Conservation (phyloP, 768 basidiomycete species). For the Phlegmacium glaucopus region DNA sequence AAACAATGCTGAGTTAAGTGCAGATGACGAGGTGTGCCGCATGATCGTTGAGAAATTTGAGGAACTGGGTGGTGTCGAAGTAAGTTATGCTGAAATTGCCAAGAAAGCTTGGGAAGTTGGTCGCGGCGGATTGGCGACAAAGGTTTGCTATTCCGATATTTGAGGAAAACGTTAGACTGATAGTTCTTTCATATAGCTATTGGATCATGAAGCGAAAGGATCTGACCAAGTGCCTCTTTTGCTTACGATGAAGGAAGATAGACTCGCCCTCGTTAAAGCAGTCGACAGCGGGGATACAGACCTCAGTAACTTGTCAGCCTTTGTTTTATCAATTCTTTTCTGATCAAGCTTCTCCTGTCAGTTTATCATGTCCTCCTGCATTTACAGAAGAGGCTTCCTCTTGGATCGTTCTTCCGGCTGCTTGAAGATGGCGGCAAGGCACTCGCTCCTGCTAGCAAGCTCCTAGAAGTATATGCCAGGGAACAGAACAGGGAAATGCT, state of each 20-base stretch:
- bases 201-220: conserved; percentile 87
- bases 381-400: conserved; percentile 73
- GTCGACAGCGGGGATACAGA: conserved; percentile 96
- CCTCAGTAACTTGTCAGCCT: conserved; percentile 54
- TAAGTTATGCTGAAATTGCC: conserved; percentile 95
- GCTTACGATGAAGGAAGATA: conserved; percentile 92
- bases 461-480: conserved; percentile 87
- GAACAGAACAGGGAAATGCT: conserved; percentile 91
- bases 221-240: conserved; percentile 94
- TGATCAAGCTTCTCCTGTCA: conserved; percentile 27
- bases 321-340: not conserved
- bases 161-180: not conserved
- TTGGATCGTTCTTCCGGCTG: conserved; percentile 92
- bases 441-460: conserved; percentile 68
- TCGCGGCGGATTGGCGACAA: conserved; percentile 74
- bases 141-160: conserved; percentile 41
- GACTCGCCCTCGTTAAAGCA: conserved; percentile 81
- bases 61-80: conserved; percentile 69
- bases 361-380: conserved; percentile 94
- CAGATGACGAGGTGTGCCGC: conserved; percentile 76
- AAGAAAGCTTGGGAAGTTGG: conserved; percentile 91
- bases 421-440: conserved; percentile 85
- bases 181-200: conserved; percentile 44
- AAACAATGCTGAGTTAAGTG: conserved; percentile 51
- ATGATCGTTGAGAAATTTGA: conserved; percentile 90